A percentile compares a stretch with the other conserved stretches of the same genome.
Conservation (phyloP, 768 basidiomycete genomes). For the Leccinum obscurum region DNA sequence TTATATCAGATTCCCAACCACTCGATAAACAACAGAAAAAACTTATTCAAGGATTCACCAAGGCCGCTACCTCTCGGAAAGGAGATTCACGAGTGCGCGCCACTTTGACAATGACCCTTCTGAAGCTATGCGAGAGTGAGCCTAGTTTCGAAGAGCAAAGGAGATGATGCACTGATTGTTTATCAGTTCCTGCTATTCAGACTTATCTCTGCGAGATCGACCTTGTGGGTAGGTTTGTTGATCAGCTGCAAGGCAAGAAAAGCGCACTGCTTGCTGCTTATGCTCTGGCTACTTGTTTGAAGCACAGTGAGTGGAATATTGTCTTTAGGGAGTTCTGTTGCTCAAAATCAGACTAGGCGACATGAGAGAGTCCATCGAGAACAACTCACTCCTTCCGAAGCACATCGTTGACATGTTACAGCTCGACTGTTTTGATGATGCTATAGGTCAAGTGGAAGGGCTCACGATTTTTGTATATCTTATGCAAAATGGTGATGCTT, state of each 20-base stretch:
- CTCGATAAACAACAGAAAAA: no score
- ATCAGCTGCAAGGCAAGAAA: conserved; percentile 19
- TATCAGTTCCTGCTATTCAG: conserved; percentile 10
- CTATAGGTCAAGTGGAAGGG: conserved; percentile 24
- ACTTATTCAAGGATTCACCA: no score
- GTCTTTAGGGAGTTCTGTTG: not conserved
- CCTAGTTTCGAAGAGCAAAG: not conserved
- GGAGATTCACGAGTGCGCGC: conserved; percentile 18
- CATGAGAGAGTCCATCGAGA: conserved; percentile 12
- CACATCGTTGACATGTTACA: conserved; percentile 22
- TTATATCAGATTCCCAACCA: no score
- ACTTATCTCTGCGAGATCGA: conserved; percentile 7
- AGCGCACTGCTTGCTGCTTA: conserved; percentile 24
- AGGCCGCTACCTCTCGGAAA: not conserved
- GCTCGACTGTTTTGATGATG: conserved; percentile 25
- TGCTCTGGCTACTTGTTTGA: conserved; percentile 18
- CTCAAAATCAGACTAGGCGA: conserved; percentile 8
- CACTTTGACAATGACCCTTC: conserved; percentile 23
- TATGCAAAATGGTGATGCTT: conserved; percentile 18
- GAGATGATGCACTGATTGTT: not conserved
- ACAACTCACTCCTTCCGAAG: not conserved
- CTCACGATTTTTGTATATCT: conserved; percentile 26
- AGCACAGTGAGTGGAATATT: conserved; percentile 9
- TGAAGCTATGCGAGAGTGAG: conserved; percentile 25
- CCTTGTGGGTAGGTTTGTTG: conserved; percentile 11